Evolutionary conservation across 2,329 filamentous ascomycete species (phyloP).

Genomic region (Fonsecaea monophora): DNA sequence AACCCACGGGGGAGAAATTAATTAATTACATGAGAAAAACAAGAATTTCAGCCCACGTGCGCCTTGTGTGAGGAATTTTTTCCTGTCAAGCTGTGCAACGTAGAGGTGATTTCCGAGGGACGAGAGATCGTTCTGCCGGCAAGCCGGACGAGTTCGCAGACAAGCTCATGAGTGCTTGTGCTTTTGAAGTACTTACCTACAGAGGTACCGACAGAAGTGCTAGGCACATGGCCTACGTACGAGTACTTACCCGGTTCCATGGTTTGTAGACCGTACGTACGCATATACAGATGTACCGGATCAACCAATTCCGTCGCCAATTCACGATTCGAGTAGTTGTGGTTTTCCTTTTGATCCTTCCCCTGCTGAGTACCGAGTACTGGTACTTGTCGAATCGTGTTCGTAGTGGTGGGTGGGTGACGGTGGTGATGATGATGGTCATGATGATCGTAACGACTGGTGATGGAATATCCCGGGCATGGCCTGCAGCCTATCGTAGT

Average conservation of each 20-base stretch:
- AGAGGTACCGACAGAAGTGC: no score
- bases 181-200: not conserved
- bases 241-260: not conserved
- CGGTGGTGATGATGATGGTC: not conserved
- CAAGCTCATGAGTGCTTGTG: not conserved
- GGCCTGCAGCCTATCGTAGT: constrained; percentile 10
- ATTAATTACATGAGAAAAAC: constrained; percentile 2
- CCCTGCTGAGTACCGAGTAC: not conserved
- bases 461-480: constrained; percentile 14
- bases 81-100: not conserved
- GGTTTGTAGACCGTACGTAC: not conserved
- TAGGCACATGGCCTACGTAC: not conserved
- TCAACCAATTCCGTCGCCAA: not conserved
- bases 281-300: not conserved
- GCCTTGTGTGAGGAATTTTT: not conserved
- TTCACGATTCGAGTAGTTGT: not conserved
- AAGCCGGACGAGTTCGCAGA: not conserved
- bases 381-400: not conserved
- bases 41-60: constrained; percentile 1
- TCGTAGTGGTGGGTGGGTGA: constrained; percentile 3
- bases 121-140: not conserved
- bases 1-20: not conserved
- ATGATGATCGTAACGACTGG: not conserved
- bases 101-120: not conserved
- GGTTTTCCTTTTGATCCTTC: not conserved